Percentiles rank a stretch among this genome's conserved stretches.
phyloP scores from a whole-genome alignment of 306 rosid species.

The Cercis canadensis region DNA sequence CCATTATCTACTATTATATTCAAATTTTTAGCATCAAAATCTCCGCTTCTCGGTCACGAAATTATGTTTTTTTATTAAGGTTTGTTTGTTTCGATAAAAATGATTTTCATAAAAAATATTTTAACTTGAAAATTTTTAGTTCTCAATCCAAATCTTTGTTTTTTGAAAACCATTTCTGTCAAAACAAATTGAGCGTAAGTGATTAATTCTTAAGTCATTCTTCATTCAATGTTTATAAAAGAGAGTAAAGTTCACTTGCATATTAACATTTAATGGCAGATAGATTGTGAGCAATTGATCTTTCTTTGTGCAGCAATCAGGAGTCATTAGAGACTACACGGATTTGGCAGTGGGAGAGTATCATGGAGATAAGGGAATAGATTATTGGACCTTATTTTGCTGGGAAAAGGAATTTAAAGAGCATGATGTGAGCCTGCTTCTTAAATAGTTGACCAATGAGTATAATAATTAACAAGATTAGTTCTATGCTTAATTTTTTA shows the following conservation, averaged over 20 bases:
- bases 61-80: too few species aligned
- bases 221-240: neutral
- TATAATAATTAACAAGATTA: too few species aligned
- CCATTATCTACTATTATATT: too few species aligned
- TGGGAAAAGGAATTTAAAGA: slow-evolving; percentile 61
- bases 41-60: too few species aligned
- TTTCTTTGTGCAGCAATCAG: slow-evolving; percentile 60
- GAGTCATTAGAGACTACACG: slow-evolving; percentile 49
- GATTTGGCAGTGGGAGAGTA: slow-evolving; percentile 59
- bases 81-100: too few species aligned
- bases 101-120: too few species aligned
- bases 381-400: slow-evolving; percentile 53
- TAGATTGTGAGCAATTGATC: slow-evolving; percentile 22
- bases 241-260: neutral
- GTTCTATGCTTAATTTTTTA: neutral
- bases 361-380: slow-evolving; percentile 69
- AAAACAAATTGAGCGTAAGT: too few species aligned
- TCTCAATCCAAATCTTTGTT: too few species aligned
- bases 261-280: neutral
- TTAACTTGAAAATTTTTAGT: too few species aligned
- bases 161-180: too few species aligned
- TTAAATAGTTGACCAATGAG: neutral
- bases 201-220: too few species aligned
- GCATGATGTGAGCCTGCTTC: slow-evolving; percentile 56
- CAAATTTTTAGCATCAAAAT: too few species aligned